Evolutionary conservation across 1,284 basidiomycete species (phyloP).

Genomic region (Volvariella surrecta): DNA sequence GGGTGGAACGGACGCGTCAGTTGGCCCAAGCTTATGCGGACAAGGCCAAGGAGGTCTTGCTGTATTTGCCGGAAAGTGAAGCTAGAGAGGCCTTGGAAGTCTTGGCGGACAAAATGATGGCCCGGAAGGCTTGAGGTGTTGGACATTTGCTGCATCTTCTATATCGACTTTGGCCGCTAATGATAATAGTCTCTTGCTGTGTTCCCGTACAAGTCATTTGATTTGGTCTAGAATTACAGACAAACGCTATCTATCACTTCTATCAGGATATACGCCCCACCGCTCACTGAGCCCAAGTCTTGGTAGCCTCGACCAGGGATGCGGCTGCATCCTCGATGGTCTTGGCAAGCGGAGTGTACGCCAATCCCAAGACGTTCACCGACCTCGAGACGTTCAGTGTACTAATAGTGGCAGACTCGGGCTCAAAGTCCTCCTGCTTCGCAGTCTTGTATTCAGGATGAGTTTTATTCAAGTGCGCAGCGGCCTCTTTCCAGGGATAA

Average conservation of each 20-base stretch:
- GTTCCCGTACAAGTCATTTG: background rate
- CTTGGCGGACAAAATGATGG: constrained; percentile 43
- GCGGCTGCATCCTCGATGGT: constrained; percentile 22
- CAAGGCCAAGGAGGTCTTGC: constrained; percentile 69
- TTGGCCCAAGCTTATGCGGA: constrained; percentile 73
- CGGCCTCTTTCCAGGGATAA: constrained; percentile 22
- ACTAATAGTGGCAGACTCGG: constrained; percentile 19
- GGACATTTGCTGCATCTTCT: no score
- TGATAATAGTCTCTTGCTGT: constrained; percentile 3
- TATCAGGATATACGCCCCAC: no score
- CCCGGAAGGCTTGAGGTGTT: constrained; percentile 19
- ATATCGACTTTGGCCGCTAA: background rate
- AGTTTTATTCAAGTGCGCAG: constrained; percentile 17
- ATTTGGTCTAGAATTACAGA: no score
- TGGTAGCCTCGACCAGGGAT: constrained; percentile 20
- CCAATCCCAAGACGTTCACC: constrained; percentile 19
- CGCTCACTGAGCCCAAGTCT: constrained; percentile 14
- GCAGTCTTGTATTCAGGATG: constrained; percentile 20
- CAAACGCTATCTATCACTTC: no score
- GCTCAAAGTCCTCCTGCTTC: constrained; percentile 10
- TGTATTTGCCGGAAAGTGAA: constrained; percentile 72
- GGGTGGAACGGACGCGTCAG: constrained; percentile 74
- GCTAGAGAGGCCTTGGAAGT: constrained; percentile 69
- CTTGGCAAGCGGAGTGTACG: constrained; percentile 21
- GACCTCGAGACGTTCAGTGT: constrained; percentile 19